These are phyloP conservation scores for Trichoderma atroviride DNA, from an alignment of 2,329 filamentous ascomycete species.

Conservation along the genomic window DNA sequence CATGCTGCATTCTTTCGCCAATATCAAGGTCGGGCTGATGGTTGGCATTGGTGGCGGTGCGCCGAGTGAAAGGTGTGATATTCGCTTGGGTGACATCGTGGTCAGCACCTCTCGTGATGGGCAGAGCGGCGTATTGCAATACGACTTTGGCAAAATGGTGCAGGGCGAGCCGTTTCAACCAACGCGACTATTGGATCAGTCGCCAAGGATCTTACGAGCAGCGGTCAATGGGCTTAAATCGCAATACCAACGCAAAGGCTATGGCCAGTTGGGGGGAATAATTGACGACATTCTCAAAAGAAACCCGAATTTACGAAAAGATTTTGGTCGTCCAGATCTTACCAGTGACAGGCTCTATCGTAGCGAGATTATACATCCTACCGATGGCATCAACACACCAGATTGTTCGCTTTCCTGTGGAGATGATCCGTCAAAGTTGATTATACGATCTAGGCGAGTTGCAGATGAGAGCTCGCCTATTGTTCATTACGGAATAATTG, in stretches of 20 bases:
- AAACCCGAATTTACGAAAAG: background rate
- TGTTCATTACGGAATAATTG: background rate
- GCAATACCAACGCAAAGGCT: background rate
- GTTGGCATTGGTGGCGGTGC: conserved; percentile 15
- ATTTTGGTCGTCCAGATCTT: background rate
- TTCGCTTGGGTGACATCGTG: conserved; percentile 8
- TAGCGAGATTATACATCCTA: background rate
- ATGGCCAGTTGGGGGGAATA: background rate
- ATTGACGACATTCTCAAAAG: background rate
- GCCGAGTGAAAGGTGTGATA: background rate
- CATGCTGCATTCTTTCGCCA: background rate
- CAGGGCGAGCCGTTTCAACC: background rate
- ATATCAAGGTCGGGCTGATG: conserved; percentile 5
- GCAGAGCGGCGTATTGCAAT: conserved; percentile 1
- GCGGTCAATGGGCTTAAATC: background rate
- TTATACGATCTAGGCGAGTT: background rate
- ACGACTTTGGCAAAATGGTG: background rate
- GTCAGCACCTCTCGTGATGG: background rate
- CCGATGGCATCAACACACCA: background rate
- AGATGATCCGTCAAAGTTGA: background rate
- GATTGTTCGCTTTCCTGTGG: background rate
- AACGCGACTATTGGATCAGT: background rate
- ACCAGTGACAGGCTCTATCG: background rate
- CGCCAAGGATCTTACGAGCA: background rate
- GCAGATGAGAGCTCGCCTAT: background rate